These are phyloP conservation scores for Abrus precatorius DNA, from an alignment of 306 rosid genomes.

Conservation along the genomic window DNA sequence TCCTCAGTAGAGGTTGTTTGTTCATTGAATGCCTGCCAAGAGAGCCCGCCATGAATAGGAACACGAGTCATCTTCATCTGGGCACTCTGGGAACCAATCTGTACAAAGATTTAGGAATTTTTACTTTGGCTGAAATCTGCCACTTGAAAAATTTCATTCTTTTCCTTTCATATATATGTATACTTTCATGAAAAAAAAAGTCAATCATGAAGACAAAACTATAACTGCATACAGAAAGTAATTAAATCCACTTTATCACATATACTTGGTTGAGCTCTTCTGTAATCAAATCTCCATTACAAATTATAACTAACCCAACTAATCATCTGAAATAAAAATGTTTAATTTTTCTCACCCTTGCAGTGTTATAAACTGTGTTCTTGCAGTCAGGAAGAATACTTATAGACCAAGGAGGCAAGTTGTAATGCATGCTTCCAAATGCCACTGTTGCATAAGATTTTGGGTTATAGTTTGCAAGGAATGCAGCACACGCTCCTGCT, in stretches of 20 bases:
- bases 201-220: not conserved
- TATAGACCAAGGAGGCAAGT: conserved; percentile 97
- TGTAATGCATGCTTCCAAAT: conserved; percentile 88
- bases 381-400: conserved; percentile 99
- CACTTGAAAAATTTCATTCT: conserved; percentile 4
- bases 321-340: conserved; percentile 11
- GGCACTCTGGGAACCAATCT: conserved; percentile 93
- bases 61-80: conserved; percentile 90
- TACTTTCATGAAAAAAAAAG: not conserved
- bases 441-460: conserved; percentile 77
- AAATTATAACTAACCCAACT: conserved; percentile 12
- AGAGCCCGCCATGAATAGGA: conserved; percentile 86
- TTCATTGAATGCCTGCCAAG: conserved; percentile 85
- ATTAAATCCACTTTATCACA: not conserved
- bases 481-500: conserved; percentile 94
- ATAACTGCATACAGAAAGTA: not conserved
- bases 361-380: conserved; percentile 90
- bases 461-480: conserved; percentile 88
- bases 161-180: not conserved
- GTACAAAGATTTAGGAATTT: conserved; percentile 37
- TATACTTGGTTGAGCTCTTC: conserved; percentile 14
- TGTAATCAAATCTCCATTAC: conserved; percentile 28
- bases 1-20: conserved; percentile 81
- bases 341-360: conserved; percentile 77
- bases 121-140: conserved; percentile 27